Conservation (phyloP, 257 asterid species). For the Coffea canephora region DNA sequence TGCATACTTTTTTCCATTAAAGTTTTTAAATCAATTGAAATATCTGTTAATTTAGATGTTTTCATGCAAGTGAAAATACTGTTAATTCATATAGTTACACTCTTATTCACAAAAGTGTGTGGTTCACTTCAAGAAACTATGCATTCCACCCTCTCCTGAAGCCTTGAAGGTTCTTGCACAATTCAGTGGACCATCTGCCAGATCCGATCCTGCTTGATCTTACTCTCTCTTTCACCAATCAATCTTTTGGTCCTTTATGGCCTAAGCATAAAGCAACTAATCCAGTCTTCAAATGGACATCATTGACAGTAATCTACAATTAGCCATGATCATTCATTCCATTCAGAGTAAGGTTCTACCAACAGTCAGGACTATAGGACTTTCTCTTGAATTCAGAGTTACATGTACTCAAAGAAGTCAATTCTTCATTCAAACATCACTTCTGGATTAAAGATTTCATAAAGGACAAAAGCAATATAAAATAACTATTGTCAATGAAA, state of each 20-base stretch:
- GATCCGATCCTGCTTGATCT: neutral
- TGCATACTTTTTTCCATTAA: too few relatives aligned
- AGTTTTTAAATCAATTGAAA: neutral
- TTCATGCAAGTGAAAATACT: too few relatives aligned
- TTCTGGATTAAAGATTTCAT: neutral
- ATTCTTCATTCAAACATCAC: neutral
- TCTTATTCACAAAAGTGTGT: too few relatives aligned
- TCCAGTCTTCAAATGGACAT: neutral
- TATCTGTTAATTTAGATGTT: neutral
- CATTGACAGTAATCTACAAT: neutral
- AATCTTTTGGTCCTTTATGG: neutral
- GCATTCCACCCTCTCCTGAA: neutral
- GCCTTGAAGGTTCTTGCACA: neutral
- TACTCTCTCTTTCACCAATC: neutral
- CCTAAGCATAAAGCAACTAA: neutral
- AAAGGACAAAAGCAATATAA: neutral
- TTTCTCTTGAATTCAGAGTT: neutral
- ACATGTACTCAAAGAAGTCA: neutral
- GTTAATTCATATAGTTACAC: too few relatives aligned
- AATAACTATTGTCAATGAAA: constrained; percentile 10
- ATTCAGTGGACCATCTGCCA: neutral
- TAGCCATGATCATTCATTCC: neutral
- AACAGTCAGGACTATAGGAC: neutral
- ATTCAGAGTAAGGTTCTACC: neutral
- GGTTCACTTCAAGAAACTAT: neutral